phyloP scores from a whole-genome alignment of 1,284 basidiomycete species.

The Vanrija humicola region DNA sequence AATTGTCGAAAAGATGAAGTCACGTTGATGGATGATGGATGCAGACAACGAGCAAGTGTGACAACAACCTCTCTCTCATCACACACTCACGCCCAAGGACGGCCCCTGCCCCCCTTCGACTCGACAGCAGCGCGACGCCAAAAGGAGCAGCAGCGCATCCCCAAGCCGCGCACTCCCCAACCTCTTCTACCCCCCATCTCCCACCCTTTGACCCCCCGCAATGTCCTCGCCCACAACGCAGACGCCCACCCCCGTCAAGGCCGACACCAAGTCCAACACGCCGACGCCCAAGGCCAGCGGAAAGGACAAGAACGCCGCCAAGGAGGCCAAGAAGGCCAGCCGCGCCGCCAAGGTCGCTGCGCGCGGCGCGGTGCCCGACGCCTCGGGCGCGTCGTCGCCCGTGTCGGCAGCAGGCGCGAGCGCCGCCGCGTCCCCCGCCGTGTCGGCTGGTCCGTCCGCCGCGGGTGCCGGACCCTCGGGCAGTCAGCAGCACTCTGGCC shows the following conservation, averaged over 20 bases:
- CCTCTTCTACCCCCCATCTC: background rate
- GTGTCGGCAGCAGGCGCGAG: background rate
- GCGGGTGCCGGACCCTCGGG: background rate
- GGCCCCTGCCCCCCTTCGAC: no score
- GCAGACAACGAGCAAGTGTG: no score
- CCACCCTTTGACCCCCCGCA: background rate
- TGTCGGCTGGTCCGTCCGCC: background rate
- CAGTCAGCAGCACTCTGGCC: background rate
- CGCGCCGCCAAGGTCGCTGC: slow-evolving; percentile 46
- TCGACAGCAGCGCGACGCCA: background rate
- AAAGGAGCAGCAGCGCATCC: background rate
- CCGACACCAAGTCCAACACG: background rate
- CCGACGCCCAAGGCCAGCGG: slow-evolving; percentile 3
- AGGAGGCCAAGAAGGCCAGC: slow-evolving; percentile 47
- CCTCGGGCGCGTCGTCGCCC: slow-evolving; percentile 2
- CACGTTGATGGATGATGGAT: no score
- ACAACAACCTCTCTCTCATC: no score
- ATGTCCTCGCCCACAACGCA: background rate
- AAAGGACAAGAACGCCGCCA: slow-evolving; percentile 35
- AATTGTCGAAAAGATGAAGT: no score
- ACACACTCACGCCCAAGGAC: no score
- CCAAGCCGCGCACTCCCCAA: background rate
- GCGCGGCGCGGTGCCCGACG: slow-evolving; percentile 13
- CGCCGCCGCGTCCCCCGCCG: no score
- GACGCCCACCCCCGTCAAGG: background rate